Base-by-base conservation (phyloP, 176 grass and related monocot species). In the Coix lacrymajobi region DNA sequence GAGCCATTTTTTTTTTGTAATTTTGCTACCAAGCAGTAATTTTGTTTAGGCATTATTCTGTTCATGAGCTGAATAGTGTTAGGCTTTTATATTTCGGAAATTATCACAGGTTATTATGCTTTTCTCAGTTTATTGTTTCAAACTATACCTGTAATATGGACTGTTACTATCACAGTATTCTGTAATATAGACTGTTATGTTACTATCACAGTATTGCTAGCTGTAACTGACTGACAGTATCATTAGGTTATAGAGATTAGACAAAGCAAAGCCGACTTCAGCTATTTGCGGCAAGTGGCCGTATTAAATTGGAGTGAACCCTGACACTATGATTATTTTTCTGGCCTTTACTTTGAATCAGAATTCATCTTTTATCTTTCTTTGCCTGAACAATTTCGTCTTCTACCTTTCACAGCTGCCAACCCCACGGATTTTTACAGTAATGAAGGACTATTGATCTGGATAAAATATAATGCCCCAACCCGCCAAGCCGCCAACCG, bases 301-400 rank as follows among this genome's bases (percentile, higher is more conserved):
- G 39, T 78, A 83, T 86, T 83, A 61, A 86, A 86, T 57, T 74
- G 81, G 60, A 51, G 48, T 49, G 49, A 24, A 83, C 74, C 73
- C 61, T 86, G 48, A 79, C 79, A 68, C 74, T 58, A 16, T 40
- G 45, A 79, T 83, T 77, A 22, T 51, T 82, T 84, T 13, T 2
- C 10, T 54, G 48, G 25, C n/a, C 46, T 73, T 32, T 60, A 66
- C 31, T 71, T 81, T 67, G 61, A 87, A 81, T 87, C 66, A 22
- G 79, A 62, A 76, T 82, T 62, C 67, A 64, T 38, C 32, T n/a
- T 31, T 3, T 56, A 8, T 38, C 25, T 62, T 62, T 28, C 31
- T 71, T 76, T 58, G 45, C 69, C 57, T 28, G 78, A 49, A 76
- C 22, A 56, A 24, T 56, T 81, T 62, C 76, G 49, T 37, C 31